phyloP scores from a whole-genome alignment of 495 filamentous ascomycete genomes.

The Penicillium odoratum region DNA sequence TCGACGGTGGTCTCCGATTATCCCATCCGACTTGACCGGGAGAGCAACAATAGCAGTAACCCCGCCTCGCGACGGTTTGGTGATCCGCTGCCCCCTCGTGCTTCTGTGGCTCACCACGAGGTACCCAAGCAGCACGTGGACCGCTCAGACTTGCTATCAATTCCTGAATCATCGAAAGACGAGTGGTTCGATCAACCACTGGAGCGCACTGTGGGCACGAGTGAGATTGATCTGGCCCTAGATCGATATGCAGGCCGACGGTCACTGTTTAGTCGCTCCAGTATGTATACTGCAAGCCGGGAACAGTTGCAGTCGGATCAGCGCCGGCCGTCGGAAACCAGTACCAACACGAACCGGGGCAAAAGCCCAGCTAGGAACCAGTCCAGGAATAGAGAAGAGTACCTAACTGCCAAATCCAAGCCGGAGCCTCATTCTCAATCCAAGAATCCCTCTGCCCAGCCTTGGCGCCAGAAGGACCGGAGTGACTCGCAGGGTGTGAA shows the following conservation, averaged over 20 bases:
- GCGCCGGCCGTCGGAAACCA: constrained; percentile 21
- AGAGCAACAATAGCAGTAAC: background rate
- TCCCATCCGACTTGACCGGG: constrained; percentile 17
- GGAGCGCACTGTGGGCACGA: constrained; percentile 37
- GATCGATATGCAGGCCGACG: constrained; percentile 33
- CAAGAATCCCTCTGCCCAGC: constrained; percentile 15
- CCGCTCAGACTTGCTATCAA: constrained; percentile 23
- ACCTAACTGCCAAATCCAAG: constrained; percentile 16
- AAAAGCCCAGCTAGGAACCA: constrained; percentile 22
- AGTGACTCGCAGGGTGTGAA: constrained; percentile 10
- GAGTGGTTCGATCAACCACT: constrained; percentile 33
- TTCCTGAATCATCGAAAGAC: constrained; percentile 24
- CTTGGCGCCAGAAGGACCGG: constrained; percentile 2
- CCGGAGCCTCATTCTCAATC: constrained; percentile 7
- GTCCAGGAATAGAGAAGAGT: constrained; percentile 26
- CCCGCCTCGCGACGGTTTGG: constrained; percentile 18
- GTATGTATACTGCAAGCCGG: constrained; percentile 25
- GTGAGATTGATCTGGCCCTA: constrained; percentile 41
- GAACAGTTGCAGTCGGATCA: constrained; percentile 28
- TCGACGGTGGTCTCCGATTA: constrained; percentile 36
- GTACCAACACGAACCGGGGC: constrained; percentile 17
- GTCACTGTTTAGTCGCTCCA: constrained; percentile 27
- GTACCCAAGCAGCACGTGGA: constrained; percentile 13
- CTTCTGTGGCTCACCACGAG: constrained; percentile 13
- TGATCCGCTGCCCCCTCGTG: constrained; percentile 28